Conservation (phyloP, 805 yeast genomes). For the Candida cerambycidarum region DNA sequence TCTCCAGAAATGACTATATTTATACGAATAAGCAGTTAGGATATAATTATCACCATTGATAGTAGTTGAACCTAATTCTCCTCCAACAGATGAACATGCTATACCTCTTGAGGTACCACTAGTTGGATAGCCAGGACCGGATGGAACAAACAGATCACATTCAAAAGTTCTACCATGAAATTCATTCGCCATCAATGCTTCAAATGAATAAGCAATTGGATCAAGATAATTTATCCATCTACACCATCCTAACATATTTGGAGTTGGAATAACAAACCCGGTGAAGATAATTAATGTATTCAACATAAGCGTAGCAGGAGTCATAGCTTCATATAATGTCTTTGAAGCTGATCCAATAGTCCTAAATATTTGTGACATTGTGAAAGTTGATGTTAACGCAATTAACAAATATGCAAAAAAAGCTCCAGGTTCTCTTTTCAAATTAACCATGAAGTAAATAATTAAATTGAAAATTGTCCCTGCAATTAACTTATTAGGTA, state of each 20-base stretch:
- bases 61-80: constrained; percentile 49
- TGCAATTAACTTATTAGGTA: constrained; percentile 55
- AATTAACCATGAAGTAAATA: constrained; percentile 51
- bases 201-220: constrained; percentile 48
- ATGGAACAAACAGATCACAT: constrained; percentile 58
- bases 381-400: constrained; percentile 32
- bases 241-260: constrained; percentile 64
- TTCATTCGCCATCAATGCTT: constrained; percentile 64
- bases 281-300: constrained; percentile 59
- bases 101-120: constrained; percentile 24
- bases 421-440: constrained; percentile 36
- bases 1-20: constrained; percentile 70
- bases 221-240: constrained; percentile 48
- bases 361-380: constrained; percentile 45
- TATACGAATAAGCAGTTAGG: constrained; percentile 47
- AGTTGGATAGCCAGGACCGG: constrained; percentile 52
- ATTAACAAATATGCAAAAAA: constrained; percentile 39
- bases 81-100: constrained; percentile 63
- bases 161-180: constrained; percentile 55
- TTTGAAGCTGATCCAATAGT: constrained; percentile 46
- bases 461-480: constrained; percentile 31
- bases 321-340: constrained; percentile 44
- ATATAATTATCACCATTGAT: constrained; percentile 66
- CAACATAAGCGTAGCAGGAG: constrained; percentile 46
- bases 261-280: constrained; percentile 47